A percentile compares a stretch with the other conserved stretches of the same genome.
Evolutionary conservation across 2,329 filamentous ascomycete genomes (phyloP).

Genomic region (Exophiala sp.): DNA sequence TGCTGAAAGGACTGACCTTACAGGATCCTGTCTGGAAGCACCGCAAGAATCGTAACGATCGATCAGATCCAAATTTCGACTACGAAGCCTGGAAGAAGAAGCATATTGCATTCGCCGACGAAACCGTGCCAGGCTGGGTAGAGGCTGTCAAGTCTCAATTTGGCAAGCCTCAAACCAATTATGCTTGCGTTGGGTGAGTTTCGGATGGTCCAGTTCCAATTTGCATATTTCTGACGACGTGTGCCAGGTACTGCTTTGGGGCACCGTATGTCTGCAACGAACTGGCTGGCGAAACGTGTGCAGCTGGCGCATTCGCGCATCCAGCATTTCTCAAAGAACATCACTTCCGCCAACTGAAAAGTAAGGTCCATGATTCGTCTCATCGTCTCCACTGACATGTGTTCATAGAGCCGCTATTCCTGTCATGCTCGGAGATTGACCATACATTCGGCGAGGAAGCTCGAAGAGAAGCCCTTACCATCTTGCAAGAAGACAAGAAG

Average conservation of each 20-base stretch:
- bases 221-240: background rate
- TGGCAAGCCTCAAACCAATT: slow-evolving; percentile 29
- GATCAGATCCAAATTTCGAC: slow-evolving; percentile 42
- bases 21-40: slow-evolving; percentile 47
- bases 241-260: slow-evolving; percentile 30
- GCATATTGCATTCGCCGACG: slow-evolving; percentile 43
- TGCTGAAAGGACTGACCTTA: background rate
- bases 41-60: slow-evolving; percentile 30
- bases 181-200: slow-evolving; percentile 22
- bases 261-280: slow-evolving; percentile 46
- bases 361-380: background rate
- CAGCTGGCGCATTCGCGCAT: slow-evolving; percentile 51
- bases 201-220: background rate
- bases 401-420: slow-evolving; percentile 15
- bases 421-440: slow-evolving; percentile 21
- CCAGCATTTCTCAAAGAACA: slow-evolving; percentile 50
- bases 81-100: slow-evolving; percentile 49
- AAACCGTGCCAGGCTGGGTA: slow-evolving; percentile 45
- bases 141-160: slow-evolving; percentile 38
- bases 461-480: slow-evolving; percentile 17
- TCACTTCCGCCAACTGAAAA: slow-evolving; percentile 41
- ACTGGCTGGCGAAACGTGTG: slow-evolving; percentile 37
- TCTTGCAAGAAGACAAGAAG: slow-evolving; percentile 23
- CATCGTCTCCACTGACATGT: background rate
- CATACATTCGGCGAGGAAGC: slow-evolving; percentile 19